Conservation (phyloP, 2,329 filamentous ascomycete species). For the Pseudogymnoascus sp. region DNA sequence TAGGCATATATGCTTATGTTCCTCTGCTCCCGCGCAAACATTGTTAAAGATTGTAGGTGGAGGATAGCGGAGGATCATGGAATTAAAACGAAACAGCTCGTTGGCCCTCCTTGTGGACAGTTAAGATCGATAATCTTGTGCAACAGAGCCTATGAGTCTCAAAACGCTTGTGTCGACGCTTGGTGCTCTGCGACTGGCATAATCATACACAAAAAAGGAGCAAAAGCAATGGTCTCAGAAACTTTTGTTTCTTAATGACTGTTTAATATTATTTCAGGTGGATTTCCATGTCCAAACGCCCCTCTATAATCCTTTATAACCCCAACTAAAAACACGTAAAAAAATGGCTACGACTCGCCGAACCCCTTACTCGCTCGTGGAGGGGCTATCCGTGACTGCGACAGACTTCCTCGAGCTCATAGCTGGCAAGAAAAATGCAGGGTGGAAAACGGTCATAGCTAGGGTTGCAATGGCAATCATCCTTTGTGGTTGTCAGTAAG, state of each 20-base stretch:
- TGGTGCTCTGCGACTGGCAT: too few relatives aligned
- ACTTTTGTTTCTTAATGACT: not conserved
- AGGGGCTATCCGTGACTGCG: not conserved
- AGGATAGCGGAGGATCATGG: too few relatives aligned
- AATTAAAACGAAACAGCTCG: too few relatives aligned
- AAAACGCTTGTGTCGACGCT: too few relatives aligned
- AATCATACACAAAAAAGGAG: too few relatives aligned
- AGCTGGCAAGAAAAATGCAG: slow-evolving; percentile 39
- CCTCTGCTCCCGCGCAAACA: too few relatives aligned
- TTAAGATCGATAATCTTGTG: too few relatives aligned
- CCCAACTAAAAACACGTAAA: not conserved
- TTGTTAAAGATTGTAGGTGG: too few relatives aligned
- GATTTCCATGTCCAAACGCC: slow-evolving; percentile 2
- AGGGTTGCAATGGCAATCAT: slow-evolving; percentile 42
- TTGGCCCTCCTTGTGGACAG: too few relatives aligned
- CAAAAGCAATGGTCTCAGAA: too few relatives aligned
- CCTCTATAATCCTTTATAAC: slow-evolving; percentile 5
- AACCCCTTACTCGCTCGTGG: not conserved
- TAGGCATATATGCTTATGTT: too few relatives aligned
- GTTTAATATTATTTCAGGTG: not conserved
- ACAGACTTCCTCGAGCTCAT: slow-evolving; percentile 2
- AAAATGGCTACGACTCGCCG: not conserved
- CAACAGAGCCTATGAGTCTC: too few relatives aligned
- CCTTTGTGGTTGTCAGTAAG: slow-evolving; percentile 20
- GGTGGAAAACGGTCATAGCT: slow-evolving; percentile 44